Evolutionary conservation across 2,329 filamentous ascomycete genomes (phyloP), one percentile per base, ranked within the genome.

Genomic region (Cercospora janseana): DNA sequence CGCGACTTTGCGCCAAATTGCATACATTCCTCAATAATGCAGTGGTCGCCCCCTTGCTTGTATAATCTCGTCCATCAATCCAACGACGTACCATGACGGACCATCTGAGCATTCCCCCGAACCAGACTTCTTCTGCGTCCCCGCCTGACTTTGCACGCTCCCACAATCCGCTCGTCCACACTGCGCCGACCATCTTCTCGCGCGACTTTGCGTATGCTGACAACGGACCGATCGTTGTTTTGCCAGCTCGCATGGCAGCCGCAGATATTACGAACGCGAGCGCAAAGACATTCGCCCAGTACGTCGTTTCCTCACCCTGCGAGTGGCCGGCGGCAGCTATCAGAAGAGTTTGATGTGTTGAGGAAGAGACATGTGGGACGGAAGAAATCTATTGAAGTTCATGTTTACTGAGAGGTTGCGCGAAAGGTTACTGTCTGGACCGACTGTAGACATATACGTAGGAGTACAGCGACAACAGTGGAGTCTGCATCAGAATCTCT

Each of bases 391-490:
- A 32, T 41, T 49, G 34, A 47, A 47, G 32, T 38, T 29, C 24
- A 47, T 47, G 34, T 40, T 47, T n/a, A 40, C 73, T 76, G 72
- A 76, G 63, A 63, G 67, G 26, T 64, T 71, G 60, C 70, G 66
- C 66, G 66, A 71, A 70, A 79, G 77, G 66, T 70, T 79, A 27
- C 71, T 79, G 26, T 77, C 76, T 41, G 77, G 77, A 43, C 71
- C 74, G 24, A 70, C 75, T 41, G 69, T 79, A 57, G 74, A 79
- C 58, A 69, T 80, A 29, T 74, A 72, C 57, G 76, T 80, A 31
- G 77, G 77, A 52, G 58, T 63, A 43, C 66, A 70, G 40, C 69
- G 67, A 59, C 72, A 73, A 46, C 74, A 74, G 52, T 79, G 76
- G 76, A 68, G 69, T 29, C 65, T 79, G 37, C 77, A 79, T 64